Base-by-base conservation (phyloP, 1,284 basidiomycete genomes). In the Rhodotorula sp. region DNA sequence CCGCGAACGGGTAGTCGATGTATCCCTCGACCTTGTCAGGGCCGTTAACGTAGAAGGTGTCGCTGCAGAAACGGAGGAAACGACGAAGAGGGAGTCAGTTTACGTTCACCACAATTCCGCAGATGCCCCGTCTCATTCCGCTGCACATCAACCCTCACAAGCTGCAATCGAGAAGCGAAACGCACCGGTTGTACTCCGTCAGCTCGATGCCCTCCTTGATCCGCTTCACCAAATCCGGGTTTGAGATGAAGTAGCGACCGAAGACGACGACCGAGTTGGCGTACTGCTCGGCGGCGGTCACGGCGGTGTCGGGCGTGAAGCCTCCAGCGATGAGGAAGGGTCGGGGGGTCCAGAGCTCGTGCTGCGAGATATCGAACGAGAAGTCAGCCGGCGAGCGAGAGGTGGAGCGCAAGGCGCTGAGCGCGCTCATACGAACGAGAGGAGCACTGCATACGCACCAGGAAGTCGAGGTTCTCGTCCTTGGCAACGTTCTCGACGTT, bases 171-270 rank as follows among this genome's bases (percentile, higher is more conserved):
- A 44, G 40, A 18, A 44, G 16, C 40, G 40, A 18, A 44, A 44
- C 40, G 16, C 40, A 44, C 40, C 40, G 62, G 59, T 73, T 65
- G 65, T 73, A 75, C 16, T 40, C 53, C 60, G 72, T 77, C n/a
- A 82, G 70, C 2, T 75, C 67, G 52, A 75, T 72, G 16, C 73
- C 75, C 31, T 81, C 75, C 67, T 75, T 73, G 62, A 83, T 74
- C 10, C 87, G 81, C n/a, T 79, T 67, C 0, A 84, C 83, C 0
- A 88, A 79, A 75, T 88, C 86, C 5, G 87, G 87, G 59, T 68
- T 67, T 53, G 80, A 80, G 67, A 84, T 83, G 70, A 82, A 87
- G 63, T 77, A 75, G 50, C 86, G 76, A 1, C 86, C 86, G 70
- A 85, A 83, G 0, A 81, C 83, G 50, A 86, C 73, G 4, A 84